A percentile compares a stretch with the other conserved stretches of the same genome.
Conservation (phyloP, 2,329 filamentous ascomycete genomes). For the Aaosphaeria arxii region DNA sequence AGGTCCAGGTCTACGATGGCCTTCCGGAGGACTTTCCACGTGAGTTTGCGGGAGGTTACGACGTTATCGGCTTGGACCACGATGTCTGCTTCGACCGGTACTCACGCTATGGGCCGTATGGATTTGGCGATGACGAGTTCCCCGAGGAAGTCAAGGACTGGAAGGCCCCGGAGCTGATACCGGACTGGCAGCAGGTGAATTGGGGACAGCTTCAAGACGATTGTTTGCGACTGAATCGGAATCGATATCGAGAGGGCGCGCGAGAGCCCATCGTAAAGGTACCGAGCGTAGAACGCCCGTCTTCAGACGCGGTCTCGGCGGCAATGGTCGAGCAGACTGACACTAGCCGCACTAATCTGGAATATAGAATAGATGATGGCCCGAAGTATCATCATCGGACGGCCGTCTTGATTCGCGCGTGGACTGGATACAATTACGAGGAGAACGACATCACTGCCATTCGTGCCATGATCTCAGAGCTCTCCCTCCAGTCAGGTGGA, state of each 20-base stretch:
- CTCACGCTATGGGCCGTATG: slow-evolving; percentile 54
- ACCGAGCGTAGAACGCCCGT: slow-evolving; percentile 23
- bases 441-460: slow-evolving; percentile 47
- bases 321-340: slow-evolving; percentile 27
- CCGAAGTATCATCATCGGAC: slow-evolving; percentile 43
- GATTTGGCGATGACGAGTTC: slow-evolving; percentile 52
- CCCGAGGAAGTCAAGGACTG: slow-evolving; percentile 45
- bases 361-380: slow-evolving; percentile 15
- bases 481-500: slow-evolving; percentile 45
- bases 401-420: slow-evolving; percentile 45
- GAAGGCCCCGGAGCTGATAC: slow-evolving; percentile 31
- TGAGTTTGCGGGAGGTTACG: slow-evolving; percentile 36
- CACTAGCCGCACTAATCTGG: slow-evolving; percentile 24
- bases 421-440: slow-evolving; percentile 47
- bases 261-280: slow-evolving; percentile 33
- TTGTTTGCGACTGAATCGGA: slow-evolving; percentile 64
- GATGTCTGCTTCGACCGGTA: slow-evolving; percentile 66
- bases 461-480: slow-evolving; percentile 45
- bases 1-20: slow-evolving; percentile 60
- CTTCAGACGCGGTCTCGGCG: slow-evolving; percentile 21
- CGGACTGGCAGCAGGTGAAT: slow-evolving; percentile 63
- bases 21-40: slow-evolving; percentile 46
- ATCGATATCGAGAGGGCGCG: slow-evolving; percentile 53
- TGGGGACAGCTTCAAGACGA: slow-evolving; percentile 70
- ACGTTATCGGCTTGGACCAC: slow-evolving; percentile 35